Conservation (phyloP, 352 stramenopile species). For the Phytophthora pini region DNA sequence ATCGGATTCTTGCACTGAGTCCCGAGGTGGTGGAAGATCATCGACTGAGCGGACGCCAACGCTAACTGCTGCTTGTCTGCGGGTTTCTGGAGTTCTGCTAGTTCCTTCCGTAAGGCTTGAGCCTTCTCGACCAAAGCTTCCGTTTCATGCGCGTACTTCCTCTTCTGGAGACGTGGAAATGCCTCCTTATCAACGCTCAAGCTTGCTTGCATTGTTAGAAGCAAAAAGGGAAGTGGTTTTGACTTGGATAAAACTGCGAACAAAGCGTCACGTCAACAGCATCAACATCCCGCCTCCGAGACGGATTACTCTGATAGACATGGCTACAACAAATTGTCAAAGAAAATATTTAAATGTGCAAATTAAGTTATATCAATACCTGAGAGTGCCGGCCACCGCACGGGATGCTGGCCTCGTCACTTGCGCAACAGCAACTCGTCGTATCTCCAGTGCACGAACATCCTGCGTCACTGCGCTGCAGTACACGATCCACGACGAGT, state of each 20-base stretch:
- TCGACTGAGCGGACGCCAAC: not conserved
- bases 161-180: not conserved
- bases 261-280: not conserved
- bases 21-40: not conserved
- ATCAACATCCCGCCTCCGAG: not conserved
- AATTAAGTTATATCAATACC: conserved; percentile 17
- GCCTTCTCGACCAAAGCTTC: not conserved
- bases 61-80: not conserved
- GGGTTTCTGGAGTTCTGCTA: not conserved
- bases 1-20: not conserved
- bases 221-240: not conserved
- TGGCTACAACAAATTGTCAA: not conserved
- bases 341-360: not conserved
- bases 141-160: not conserved
- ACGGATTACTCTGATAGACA: not conserved
- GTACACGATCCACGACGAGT: conserved; percentile 50
- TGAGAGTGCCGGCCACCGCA: conserved; percentile 10
- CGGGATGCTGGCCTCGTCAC: conserved; percentile 30
- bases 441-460: conserved; percentile 33
- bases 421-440: conserved; percentile 30
- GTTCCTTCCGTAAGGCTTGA: not conserved
- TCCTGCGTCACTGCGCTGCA: conserved; percentile 29
- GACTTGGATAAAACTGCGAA: not conserved
- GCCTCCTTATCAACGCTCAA: not conserved
- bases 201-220: not conserved